phyloP scores from a whole-genome alignment of 179 eudicot genomes.

The Silene noctiflora region DNA sequence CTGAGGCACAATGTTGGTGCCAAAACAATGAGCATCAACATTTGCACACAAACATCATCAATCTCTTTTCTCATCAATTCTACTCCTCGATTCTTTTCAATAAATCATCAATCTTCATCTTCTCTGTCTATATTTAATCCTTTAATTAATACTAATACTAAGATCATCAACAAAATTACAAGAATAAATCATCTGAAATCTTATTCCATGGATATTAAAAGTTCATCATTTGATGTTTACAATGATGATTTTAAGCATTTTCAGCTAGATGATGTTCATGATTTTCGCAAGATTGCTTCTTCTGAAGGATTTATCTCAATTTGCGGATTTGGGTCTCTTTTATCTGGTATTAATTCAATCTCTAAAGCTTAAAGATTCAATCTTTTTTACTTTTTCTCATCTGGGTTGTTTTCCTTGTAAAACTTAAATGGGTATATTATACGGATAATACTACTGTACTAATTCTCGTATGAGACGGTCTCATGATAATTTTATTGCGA shows the following conservation, averaged over 20 bases:
- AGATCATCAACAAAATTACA: background rate
- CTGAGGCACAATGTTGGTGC: background rate
- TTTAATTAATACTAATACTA: background rate
- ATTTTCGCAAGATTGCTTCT: conserved; percentile 57
- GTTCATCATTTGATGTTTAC: background rate
- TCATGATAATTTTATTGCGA: background rate
- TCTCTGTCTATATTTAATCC: background rate
- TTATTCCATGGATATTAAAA: background rate
- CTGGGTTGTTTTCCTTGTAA: background rate
- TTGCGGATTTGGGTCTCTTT: conserved; percentile 95
- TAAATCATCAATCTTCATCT: conserved; percentile 1
- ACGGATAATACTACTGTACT: no score
- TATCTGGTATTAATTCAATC: conserved; percentile 53
- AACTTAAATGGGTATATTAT: background rate
- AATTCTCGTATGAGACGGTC: background rate
- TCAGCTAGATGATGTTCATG: conserved; percentile 53
- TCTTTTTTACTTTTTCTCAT: background rate
- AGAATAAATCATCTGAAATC: conserved; percentile 9
- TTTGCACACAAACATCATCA: background rate
- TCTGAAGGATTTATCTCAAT: conserved; percentile 57
- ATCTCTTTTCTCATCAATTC: background rate
- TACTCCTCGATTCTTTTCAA: background rate
- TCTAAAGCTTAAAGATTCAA: background rate
- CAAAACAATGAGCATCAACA: conserved; percentile 16
- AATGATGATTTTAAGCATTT: conserved; percentile 36